Conservation (phyloP, 2,329 filamentous ascomycete species). For the Phaeoacremonium minimum region DNA sequence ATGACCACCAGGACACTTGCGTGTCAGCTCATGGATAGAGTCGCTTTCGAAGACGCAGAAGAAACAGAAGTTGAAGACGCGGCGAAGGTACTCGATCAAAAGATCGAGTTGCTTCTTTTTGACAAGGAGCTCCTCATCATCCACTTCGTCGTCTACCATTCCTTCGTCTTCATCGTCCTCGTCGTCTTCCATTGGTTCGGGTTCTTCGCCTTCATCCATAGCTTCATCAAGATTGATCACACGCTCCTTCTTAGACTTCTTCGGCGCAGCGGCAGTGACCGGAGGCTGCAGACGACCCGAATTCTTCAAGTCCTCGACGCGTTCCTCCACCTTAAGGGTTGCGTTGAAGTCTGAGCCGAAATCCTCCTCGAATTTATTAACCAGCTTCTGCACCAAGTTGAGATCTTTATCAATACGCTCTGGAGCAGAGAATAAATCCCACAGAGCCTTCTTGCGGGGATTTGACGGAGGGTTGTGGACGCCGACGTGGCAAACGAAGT, state of each 20-base stretch:
- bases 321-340: conserved; percentile 75
- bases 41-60: conserved; percentile 99
- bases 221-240: conserved; percentile 57
- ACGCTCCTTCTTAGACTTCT: conserved; percentile 58
- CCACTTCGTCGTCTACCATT: conserved; percentile 74
- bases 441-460: conserved; percentile 89
- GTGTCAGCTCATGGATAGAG: conserved; percentile 89
- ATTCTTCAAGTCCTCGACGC: conserved; percentile 74
- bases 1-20: conserved; percentile 97
- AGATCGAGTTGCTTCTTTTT: conserved; percentile 98
- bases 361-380: conserved; percentile 80
- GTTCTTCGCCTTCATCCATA: conserved; percentile 59
- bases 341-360: conserved; percentile 75
- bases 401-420: conserved; percentile 92
- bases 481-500: conserved; percentile 96
- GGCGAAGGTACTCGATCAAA: conserved; percentile 90
- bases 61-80: conserved; percentile 98
- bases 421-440: conserved; percentile 93
- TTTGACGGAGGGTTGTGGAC: conserved; percentile 86
- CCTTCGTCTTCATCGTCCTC: conserved; percentile 80
- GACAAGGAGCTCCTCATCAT: conserved; percentile 82
- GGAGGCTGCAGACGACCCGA: conserved; percentile 73
- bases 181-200: conserved; percentile 67
- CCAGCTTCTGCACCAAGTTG: conserved; percentile 73
- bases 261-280: conserved; percentile 45